These are phyloP conservation scores for Helenozyma baotianmanensis DNA, from an alignment of 805 yeast species.

Conservation along the genomic window DNA sequence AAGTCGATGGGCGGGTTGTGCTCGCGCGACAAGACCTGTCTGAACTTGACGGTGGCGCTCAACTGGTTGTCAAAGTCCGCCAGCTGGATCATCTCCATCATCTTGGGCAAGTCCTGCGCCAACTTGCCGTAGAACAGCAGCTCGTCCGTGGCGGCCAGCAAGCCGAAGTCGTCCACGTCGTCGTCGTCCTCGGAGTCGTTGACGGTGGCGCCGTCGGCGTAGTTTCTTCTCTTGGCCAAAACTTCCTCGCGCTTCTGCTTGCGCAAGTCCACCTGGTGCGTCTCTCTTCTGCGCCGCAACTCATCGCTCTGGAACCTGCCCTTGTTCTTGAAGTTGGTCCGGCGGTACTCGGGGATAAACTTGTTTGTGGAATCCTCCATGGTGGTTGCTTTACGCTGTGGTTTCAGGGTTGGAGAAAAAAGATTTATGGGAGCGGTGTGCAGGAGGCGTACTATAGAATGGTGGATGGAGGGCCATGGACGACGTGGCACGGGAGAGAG, in stretches of 20 bases:
- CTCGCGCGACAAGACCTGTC: constrained; percentile 91
- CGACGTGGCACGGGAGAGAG: no score
- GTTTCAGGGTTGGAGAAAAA: no score
- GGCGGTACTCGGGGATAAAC: constrained; percentile 95
- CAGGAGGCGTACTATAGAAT: no score
- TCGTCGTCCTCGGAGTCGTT: constrained; percentile 43
- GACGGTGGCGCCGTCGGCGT: constrained; percentile 34
- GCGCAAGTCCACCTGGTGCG: constrained; percentile 92
- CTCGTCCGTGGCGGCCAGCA: constrained; percentile 45
- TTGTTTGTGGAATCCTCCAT: constrained; percentile 80
- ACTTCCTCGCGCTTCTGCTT: constrained; percentile 96
- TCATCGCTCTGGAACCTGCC: constrained; percentile 93
- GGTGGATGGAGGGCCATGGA: no score
- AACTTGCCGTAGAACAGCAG: constrained; percentile 36
- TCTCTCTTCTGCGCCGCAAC: constrained; percentile 95
- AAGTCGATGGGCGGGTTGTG: constrained; percentile 93
- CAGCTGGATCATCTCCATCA: constrained; percentile 78
- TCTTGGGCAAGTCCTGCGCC: constrained; percentile 68
- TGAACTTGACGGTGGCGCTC: constrained; percentile 85
- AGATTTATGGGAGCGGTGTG: no score
- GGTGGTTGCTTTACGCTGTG: no score
- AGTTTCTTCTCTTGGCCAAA: constrained; percentile 88
- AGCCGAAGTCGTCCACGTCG: constrained; percentile 27
- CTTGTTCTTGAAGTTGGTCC: constrained; percentile 92
- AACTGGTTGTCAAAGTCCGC: constrained; percentile 74